Base-by-base conservation (phyloP, 805 yeast species). In the Kodamaea kakaduensis region DNA sequence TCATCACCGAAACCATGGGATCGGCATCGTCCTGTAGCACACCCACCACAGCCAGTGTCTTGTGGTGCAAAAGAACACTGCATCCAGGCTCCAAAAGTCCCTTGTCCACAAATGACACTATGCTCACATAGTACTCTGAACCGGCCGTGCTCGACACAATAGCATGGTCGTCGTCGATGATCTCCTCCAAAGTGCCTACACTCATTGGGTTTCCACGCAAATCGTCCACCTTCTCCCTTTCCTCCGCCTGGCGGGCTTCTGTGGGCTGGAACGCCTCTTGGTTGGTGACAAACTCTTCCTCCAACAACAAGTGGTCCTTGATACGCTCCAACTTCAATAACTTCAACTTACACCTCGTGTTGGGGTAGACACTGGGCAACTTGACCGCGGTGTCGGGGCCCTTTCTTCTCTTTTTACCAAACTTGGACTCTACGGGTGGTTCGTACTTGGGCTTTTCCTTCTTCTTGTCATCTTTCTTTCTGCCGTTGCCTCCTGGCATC, bases 151-250 rank as follows among this genome's bases (percentile, higher is more conserved):
- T 81, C 31, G 96, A 87, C 29, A 93, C 97, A 68, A 93, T 93
- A 13, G 98, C 98, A 62, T 93, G 98, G 58, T 93, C 98, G 61
- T 93, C 98, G 56, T 93, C 98, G 48, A 93, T 86, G 43, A 93
- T 86, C 67, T 93, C 98, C 58, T 93, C 98, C 52, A 93, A 71
- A 3, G 96, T 88, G 32, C 98, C 98, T 43, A 93, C 84, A 25
- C 95, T 82, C 84, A 93, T 82, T 38, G 98, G 98, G 28, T 86
- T 79, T 5, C 98, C 98, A 61, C 98, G 80, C 53, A 93, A 75
- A 49, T 89, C 97, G 56, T 93, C 97, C 39, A 93, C 82, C 59
- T 89, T 88, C 48, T 87, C 89, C 49, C 96, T 75, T 62, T 93
- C 98, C 59, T 93, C 98, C 17, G 87, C 94, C 55, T 89, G 95